These are phyloP conservation scores for Polytrichum commune DNA, from an alignment of 225 moss, liverwort and hornwort species.

Conservation along the genomic window DNA sequence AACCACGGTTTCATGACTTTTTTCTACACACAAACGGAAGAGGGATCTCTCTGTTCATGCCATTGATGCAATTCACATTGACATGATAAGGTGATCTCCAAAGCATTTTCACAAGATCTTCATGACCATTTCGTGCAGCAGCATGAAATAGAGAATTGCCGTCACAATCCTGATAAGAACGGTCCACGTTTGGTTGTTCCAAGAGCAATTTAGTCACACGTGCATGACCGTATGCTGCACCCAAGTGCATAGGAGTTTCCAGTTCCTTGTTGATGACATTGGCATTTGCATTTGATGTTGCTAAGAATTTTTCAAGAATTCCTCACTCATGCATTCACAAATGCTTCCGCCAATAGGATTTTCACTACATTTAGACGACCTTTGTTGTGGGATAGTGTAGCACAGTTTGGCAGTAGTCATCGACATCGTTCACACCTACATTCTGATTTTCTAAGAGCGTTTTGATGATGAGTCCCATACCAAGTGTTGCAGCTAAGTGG, in stretches of 20 bases:
- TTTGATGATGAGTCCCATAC: neutral
- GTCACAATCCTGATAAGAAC: neutral
- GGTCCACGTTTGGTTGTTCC: neutral
- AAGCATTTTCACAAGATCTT: neutral
- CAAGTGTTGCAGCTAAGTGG: neutral
- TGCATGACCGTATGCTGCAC: neutral
- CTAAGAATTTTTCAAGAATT: neutral
- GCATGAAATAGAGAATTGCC: neutral
- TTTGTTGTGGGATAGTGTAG: neutral
- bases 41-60: neutral
- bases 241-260: neutral
- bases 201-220: neutral
- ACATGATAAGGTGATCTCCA: neutral
- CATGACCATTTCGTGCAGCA: constrained; percentile 1
- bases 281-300: neutral
- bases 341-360: neutral
- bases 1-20: neutral
- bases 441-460: neutral
- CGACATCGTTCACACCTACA: neutral
- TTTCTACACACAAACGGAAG: neutral
- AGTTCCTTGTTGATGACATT: neutral
- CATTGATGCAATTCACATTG: neutral
- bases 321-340: neutral
- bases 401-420: neutral
- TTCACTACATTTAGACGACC: neutral